Evolutionary conservation across 2,329 filamentous ascomycete species (phyloP).

Genomic region (Hypoxylon sp.): DNA sequence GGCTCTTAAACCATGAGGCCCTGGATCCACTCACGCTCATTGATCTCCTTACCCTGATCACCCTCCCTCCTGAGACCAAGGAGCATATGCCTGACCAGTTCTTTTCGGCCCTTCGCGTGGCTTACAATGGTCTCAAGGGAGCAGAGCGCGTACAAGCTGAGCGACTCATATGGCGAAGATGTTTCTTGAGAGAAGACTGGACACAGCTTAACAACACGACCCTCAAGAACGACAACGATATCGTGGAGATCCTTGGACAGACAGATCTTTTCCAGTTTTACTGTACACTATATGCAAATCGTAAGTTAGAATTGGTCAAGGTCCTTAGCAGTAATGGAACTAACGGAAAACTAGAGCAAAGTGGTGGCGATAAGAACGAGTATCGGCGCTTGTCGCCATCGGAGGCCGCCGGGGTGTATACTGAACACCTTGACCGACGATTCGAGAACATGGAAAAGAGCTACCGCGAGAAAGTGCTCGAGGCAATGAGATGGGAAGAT

Average conservation of each 20-base stretch:
- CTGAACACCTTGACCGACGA: slow-evolving; percentile 71
- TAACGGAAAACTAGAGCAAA: slow-evolving; percentile 49
- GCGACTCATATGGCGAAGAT: slow-evolving; percentile 85
- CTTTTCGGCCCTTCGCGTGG: slow-evolving; percentile 76
- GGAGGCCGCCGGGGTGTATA: slow-evolving; percentile 70
- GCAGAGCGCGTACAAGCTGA: slow-evolving; percentile 70
- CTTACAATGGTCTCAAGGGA: slow-evolving; percentile 65
- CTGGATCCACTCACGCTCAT: slow-evolving; percentile 75
- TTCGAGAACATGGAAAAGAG: slow-evolving; percentile 71
- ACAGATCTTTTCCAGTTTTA: slow-evolving; percentile 79
- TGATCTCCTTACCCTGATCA: slow-evolving; percentile 83
- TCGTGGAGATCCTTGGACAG: slow-evolving; percentile 70
- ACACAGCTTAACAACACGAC: slow-evolving; percentile 80
- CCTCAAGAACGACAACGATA: slow-evolving; percentile 76
- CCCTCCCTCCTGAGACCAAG: slow-evolving; percentile 57
- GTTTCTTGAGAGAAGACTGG: slow-evolving; percentile 90
- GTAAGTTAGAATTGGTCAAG: slow-evolving; percentile 63
- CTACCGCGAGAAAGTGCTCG: slow-evolving; percentile 74
- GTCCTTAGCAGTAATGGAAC: slow-evolving; percentile 23
- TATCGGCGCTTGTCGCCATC: slow-evolving; percentile 64
- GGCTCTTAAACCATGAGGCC: slow-evolving; percentile 77
- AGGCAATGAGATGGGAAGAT: slow-evolving; percentile 81
- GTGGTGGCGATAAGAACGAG: slow-evolving; percentile 59
- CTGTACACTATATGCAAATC: slow-evolving; percentile 70
- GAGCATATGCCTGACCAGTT: slow-evolving; percentile 77